Conservation (phyloP, 2,329 filamentous ascomycete genomes). For the Arthrobotrys sphaeroides region DNA sequence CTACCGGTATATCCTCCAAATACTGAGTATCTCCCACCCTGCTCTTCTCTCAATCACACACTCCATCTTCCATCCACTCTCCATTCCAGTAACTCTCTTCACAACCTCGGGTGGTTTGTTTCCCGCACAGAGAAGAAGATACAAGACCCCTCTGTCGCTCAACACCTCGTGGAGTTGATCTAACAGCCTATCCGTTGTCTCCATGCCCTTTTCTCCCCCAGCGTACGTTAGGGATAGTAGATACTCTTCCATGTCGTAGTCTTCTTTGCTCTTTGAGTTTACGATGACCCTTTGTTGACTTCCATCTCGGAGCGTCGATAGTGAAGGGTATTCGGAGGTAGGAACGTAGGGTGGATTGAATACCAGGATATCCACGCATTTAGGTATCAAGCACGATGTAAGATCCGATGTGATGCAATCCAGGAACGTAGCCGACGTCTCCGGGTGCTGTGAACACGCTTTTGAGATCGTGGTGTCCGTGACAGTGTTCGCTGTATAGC, state of each 20-base stretch:
- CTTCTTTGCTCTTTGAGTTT: constrained; percentile 57
- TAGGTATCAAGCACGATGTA: constrained; percentile 68
- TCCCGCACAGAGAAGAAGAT: constrained; percentile 87
- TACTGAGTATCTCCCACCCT: constrained; percentile 92
- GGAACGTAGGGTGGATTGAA: constrained; percentile 99
- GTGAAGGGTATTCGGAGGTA: constrained; percentile 75
- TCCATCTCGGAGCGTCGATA: constrained; percentile 56
- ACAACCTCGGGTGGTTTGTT: constrained; percentile 84
- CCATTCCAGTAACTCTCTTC: constrained; percentile 69
- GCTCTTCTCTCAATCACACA: constrained; percentile 81
- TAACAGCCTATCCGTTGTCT: constrained; percentile 83
- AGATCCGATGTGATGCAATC: constrained; percentile 78
- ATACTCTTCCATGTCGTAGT: constrained; percentile 82
- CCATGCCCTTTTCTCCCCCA: constrained; percentile 90
- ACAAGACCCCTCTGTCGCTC: constrained; percentile 77
- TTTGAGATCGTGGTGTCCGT: constrained; percentile 67
- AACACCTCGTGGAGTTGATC: constrained; percentile 73
- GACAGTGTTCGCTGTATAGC: constrained; percentile 80
- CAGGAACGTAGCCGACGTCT: constrained; percentile 67
- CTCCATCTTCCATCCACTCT: constrained; percentile 74
- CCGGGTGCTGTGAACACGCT: constrained; percentile 63
- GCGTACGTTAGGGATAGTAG: constrained; percentile 87
- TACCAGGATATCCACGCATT: constrained; percentile 80
- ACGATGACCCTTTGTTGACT: constrained; percentile 57
- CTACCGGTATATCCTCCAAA: constrained; percentile 81